phyloP scores from a whole-genome alignment of 2,329 filamentous ascomycete species.

The Fusarium newnesense region DNA sequence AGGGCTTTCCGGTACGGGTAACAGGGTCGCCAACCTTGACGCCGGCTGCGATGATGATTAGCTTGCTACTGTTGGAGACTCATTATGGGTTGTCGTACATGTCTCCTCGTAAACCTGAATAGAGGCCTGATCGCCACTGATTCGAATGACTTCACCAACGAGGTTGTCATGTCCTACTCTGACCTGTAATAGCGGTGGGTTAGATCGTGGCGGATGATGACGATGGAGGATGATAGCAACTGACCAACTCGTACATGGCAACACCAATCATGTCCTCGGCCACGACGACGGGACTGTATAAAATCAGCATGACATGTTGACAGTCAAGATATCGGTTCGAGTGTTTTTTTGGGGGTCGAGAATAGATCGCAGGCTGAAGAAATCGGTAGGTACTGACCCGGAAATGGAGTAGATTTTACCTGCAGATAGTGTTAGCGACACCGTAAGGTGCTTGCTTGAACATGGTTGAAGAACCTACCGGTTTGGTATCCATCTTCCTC shows the following conservation, averaged over 20 bases:
- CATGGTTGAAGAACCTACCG: slow-evolving; percentile 49
- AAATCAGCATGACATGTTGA: slow-evolving; percentile 46
- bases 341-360: slow-evolving; percentile 5
- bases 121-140: slow-evolving; percentile 93
- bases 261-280: slow-evolving; percentile 99
- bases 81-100: slow-evolving; percentile 63
- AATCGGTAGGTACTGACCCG: slow-evolving; percentile 59
- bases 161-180: slow-evolving; percentile 92
- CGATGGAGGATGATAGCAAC: slow-evolving; percentile 45
- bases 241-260: slow-evolving; percentile 98
- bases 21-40: slow-evolving; percentile 97
- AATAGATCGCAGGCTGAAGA: neutral
- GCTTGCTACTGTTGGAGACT: slow-evolving; percentile 7
- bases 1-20: slow-evolving; percentile 87
- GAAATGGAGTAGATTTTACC: slow-evolving; percentile 72
- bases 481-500: slow-evolving; percentile 52
- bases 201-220: slow-evolving; percentile 14
- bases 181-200: slow-evolving; percentile 64
- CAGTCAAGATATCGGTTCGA: slow-evolving; percentile 2
- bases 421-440: slow-evolving; percentile 47
- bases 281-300: slow-evolving; percentile 83
- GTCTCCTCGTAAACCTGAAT: slow-evolving; percentile 99
- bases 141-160: slow-evolving; percentile 97
- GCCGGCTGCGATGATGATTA: slow-evolving; percentile 71
- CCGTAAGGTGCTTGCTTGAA: slow-evolving; percentile 27